These are phyloP conservation scores for Drosera spatulata DNA, from an alignment of 179 eudicot species.

Conservation along the genomic window DNA sequence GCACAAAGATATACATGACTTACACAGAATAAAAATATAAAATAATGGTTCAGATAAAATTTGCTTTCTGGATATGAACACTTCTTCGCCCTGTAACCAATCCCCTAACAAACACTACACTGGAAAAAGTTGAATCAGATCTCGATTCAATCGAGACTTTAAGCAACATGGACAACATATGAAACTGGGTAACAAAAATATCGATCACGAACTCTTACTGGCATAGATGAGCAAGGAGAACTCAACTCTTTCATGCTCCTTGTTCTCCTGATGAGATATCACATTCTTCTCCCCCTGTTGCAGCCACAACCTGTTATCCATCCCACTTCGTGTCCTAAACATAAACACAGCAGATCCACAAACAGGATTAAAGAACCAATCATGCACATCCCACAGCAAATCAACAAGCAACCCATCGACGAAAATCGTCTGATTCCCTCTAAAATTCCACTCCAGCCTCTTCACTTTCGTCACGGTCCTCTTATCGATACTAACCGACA, in stretches of 20 bases:
- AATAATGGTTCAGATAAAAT: no score
- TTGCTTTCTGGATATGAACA: no score
- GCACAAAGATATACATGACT: no score
- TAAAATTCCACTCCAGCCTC: slow-evolving; percentile 74
- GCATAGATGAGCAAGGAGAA: slow-evolving; percentile 68
- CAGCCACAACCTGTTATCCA: slow-evolving; percentile 71
- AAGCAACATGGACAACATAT: no score
- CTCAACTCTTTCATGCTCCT: slow-evolving; percentile 37
- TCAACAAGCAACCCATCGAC: slow-evolving; percentile 70
- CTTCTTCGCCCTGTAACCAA: no score
- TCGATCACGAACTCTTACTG: slow-evolving; percentile 26
- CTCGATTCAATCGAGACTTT: no score
- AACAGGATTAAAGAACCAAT: slow-evolving; percentile 44
- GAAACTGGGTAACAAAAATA: no score
- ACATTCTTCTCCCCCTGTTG: slow-evolving; percentile 35
- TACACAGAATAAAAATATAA: no score
- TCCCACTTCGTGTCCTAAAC: slow-evolving; percentile 70
- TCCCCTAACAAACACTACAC: no score
- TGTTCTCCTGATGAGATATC: slow-evolving; percentile 3
- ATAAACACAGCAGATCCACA: slow-evolving; percentile 56
- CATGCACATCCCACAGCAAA: slow-evolving; percentile 87
- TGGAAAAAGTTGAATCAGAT: no score
- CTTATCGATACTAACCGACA: slow-evolving; percentile 57
- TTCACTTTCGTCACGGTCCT: slow-evolving; percentile 53
- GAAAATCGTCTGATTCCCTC: slow-evolving; percentile 79